phyloP scores from a whole-genome alignment of 306 rosid species.

The Cucumis hystrix region DNA sequence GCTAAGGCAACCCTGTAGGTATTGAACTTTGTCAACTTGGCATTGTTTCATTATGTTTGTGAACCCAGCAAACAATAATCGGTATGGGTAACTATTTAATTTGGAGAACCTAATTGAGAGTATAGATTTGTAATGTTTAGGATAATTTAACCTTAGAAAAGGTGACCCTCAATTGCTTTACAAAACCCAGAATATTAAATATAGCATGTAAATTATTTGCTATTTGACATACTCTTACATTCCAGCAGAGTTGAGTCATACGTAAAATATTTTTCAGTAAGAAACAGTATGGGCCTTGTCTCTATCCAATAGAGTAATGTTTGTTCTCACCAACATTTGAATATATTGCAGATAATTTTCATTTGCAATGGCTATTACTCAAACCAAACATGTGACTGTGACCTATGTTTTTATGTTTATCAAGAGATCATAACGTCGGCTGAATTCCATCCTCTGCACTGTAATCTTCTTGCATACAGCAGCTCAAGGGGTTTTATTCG shows the following conservation, averaged over 20 bases:
- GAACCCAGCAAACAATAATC: neutral
- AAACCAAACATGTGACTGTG: neutral
- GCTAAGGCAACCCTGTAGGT: neutral
- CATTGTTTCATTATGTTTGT: neutral
- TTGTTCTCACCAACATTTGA: neutral
- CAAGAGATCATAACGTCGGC: conserved; percentile 63
- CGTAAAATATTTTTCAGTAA: neutral
- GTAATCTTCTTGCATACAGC: conserved; percentile 63
- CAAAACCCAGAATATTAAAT: no score
- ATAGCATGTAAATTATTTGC: neutral
- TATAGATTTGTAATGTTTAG: neutral
- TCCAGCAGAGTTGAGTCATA: neutral
- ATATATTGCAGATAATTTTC: neutral
- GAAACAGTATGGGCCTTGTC: neutral
- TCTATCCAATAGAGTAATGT: neutral
- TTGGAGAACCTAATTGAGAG: no score
- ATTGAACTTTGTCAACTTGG: neutral
- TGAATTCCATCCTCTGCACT: conserved; percentile 66
- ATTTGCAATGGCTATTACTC: neutral
- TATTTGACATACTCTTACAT: neutral
- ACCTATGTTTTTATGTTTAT: conserved; percentile 10
- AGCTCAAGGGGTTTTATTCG: conserved; percentile 65
- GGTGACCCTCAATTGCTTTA: no score
- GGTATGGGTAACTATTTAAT: neutral
- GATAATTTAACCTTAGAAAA: neutral